Base-by-base conservation (phyloP, 1,284 basidiomycete genomes). In the Sporisorium sorghi region DNA sequence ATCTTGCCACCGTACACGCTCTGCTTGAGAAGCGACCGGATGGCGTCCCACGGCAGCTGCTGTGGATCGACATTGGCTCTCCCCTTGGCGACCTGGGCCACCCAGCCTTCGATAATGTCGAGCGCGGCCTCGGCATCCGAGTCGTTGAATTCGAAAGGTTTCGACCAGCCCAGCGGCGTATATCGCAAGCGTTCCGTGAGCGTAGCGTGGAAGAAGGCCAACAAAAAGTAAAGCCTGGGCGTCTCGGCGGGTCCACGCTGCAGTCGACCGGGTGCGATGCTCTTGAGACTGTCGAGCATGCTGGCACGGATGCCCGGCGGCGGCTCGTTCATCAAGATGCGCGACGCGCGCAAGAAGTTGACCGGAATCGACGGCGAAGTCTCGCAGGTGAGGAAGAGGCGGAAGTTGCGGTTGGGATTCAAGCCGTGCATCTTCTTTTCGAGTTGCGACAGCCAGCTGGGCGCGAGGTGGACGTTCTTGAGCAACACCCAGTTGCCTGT, bases 281-380 rank as follows among this genome's bases (percentile, higher is more conserved):
- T 63, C 19, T 76, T 76, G 35, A 83, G 72, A 30, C 68, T 72
- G 53, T 81, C 80, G 30, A 83, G 63, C 69, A 84, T 80, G 54
- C 71, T 77, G 17, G 83, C 81, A 48, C 82, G 82, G 47, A 83
- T 71, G 7, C 83, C 83, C 28, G 82, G 79, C 10, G 83, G 81
- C 12, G 82, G 81, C 66, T 84, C 83, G 63, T 84, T 82, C 80
- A 83, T 80, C 32, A 84, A 51, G 28, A 83, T 80, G 35, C 78
- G 75, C 26, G 78, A 77, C 8, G 78, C 81, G 8, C 81, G 74
- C 60, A 84, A 50, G 28, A 83, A 79, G 66, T 78, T 79, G 58
- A 79, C 73, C 17, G 82, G 82, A 40, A 84, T 80, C 50, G 79
- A 73, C 14, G 81, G 77, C 24, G 72, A 78, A 1, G 83, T 81